Percentiles rank a stretch among this genome's conserved stretches.
These are phyloP conservation scores for Eucalyptus decipiens DNA, from an alignment of 345 rosid genomes.

Conservation along the genomic window DNA sequence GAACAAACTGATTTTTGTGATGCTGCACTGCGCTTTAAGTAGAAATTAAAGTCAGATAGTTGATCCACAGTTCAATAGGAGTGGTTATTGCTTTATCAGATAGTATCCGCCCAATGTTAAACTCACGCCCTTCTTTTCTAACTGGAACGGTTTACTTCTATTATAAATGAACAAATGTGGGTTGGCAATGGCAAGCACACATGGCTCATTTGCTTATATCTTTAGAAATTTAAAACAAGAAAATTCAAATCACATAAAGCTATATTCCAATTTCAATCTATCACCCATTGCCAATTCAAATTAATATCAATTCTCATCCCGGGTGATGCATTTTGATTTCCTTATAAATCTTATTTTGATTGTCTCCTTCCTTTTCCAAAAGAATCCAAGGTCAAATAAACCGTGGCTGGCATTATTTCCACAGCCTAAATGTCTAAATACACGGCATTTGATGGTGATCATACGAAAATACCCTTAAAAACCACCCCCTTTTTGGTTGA, in stretches of 20 bases:
- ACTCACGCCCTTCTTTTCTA: too few relatives aligned
- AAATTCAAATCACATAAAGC: not conserved
- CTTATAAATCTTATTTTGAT: not conserved
- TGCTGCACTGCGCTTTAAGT: too few relatives aligned
- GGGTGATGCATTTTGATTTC: too few relatives aligned
- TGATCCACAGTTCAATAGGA: too few relatives aligned
- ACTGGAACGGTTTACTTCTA: too few relatives aligned
- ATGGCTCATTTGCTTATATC: not conserved
- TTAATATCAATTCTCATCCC: too few relatives aligned
- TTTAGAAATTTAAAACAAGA: not conserved
- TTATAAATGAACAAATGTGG: not conserved
- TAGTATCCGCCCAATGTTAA: too few relatives aligned
- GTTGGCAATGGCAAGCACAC: not conserved
- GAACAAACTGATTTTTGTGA: too few relatives aligned
- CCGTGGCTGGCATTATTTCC: not conserved
- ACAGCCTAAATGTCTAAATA: fast-evolving
- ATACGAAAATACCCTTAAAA: not conserved
- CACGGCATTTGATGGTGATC: fast-evolving
- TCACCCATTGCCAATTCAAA: not conserved
- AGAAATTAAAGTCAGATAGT: too few relatives aligned
- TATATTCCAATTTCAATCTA: not conserved
- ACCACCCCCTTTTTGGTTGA: not conserved
- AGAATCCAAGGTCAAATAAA: not conserved
- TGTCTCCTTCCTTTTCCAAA: not conserved
- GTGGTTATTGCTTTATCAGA: too few relatives aligned